A percentile compares a stretch with the other conserved stretches of the same genome.
Evolutionary conservation across 2,329 filamentous ascomycete genomes (phyloP).

Genomic region (Aspergillus fischeri): DNA sequence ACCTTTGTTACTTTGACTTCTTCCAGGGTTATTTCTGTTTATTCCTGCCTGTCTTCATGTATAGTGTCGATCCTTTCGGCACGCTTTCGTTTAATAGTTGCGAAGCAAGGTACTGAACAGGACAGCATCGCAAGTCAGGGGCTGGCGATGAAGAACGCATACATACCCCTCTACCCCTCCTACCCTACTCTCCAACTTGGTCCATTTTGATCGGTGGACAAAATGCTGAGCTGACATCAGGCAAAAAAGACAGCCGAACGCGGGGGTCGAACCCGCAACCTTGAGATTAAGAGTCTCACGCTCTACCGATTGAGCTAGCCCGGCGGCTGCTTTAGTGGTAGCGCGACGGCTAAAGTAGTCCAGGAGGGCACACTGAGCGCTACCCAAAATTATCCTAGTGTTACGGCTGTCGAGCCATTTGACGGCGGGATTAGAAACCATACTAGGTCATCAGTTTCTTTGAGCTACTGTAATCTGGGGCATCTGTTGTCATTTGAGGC

Average conservation of each 20-base stretch:
- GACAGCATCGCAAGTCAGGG: neutral
- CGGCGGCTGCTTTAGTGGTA: conserved; percentile 22
- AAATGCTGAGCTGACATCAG: neutral
- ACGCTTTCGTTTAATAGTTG: neutral
- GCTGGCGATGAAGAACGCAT: neutral
- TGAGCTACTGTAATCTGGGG: no score
- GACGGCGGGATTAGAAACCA: no score
- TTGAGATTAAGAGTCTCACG: conserved; percentile 49
- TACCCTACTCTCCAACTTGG: neutral
- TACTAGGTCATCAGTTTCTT: no score
- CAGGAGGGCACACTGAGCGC: neutral
- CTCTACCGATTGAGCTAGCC: conserved; percentile 51
- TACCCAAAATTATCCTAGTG: no score
- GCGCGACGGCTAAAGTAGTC: no score
- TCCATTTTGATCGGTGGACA: neutral
- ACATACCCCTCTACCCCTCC: neutral
- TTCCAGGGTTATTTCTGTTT: neutral
- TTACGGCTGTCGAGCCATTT: neutral
- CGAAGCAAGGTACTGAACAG: neutral
- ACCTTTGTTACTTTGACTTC: neutral
- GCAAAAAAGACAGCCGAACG: conserved; percentile 32
- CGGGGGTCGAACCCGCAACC: conserved; percentile 42
- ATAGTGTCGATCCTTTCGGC: neutral
- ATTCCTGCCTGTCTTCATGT: neutral
- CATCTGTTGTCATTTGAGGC: no score